A percentile compares a stretch with the other conserved stretches of the same genome.
phyloP scores from a whole-genome alignment of 2,329 filamentous ascomycete genomes.

The Aureobasidium leucospermi region DNA sequence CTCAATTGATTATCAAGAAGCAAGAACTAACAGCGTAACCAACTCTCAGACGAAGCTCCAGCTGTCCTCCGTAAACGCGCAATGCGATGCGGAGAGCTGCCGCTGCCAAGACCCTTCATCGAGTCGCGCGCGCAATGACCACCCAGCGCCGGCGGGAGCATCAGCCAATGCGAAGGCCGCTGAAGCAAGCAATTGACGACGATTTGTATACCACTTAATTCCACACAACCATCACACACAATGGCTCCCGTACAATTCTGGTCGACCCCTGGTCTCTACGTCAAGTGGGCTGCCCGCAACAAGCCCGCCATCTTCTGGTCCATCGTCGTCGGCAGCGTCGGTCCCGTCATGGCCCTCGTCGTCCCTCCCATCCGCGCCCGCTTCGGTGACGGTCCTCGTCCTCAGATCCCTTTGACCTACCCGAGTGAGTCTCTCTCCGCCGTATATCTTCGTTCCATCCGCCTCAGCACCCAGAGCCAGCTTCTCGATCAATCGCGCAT shows the following conservation, averaged over 20 bases:
- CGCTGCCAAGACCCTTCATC: not conserved
- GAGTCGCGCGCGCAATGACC: not conserved
- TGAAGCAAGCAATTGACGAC: slow-evolving; percentile 1
- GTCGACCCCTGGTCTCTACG: slow-evolving; percentile 72
- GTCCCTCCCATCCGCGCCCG: slow-evolving; percentile 66
- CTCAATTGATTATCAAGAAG: not conserved
- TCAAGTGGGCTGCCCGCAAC: slow-evolving; percentile 80
- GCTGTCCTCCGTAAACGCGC: slow-evolving; percentile 6
- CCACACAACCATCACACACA: not conserved
- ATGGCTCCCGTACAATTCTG: slow-evolving; percentile 79
- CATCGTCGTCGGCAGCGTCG: slow-evolving; percentile 62
- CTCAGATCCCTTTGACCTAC: slow-evolving; percentile 79
- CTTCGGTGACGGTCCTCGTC: slow-evolving; percentile 66
- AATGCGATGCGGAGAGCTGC: slow-evolving; percentile 1
- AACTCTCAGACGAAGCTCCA: not conserved
- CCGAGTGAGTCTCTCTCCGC: slow-evolving; percentile 60
- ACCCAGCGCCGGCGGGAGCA: not conserved
- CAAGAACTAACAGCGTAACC: not conserved
- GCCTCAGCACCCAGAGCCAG: not conserved
- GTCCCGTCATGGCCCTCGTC: slow-evolving; percentile 62
- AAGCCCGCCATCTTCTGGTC: slow-evolving; percentile 91
- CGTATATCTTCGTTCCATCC: not conserved
- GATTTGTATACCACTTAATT: slow-evolving; percentile 18
- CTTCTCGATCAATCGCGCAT: not conserved
- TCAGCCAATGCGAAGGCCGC: not conserved